A percentile compares a stretch with the other conserved stretches of the same genome.
Conservation (phyloP, 352 stramenopile genomes). For the Pythium chondricola region DNA sequence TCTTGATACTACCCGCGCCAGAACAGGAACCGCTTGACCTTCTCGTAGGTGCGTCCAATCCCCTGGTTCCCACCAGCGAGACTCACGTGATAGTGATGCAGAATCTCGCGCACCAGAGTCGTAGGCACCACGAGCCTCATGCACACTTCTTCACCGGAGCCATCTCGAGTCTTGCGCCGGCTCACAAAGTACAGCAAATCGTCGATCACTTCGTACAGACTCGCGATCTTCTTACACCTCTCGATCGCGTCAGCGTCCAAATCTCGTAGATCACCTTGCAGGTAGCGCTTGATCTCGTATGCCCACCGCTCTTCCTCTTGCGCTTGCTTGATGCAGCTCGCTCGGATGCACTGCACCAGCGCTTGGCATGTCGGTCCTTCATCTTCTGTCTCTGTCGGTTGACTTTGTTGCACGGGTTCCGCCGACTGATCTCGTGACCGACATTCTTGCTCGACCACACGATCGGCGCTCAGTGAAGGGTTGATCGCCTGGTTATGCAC, state of each 20-base stretch:
- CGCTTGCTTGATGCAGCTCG: background rate
- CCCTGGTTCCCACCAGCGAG: slow-evolving; percentile 19
- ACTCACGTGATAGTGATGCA: slow-evolving; percentile 20
- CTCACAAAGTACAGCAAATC: slow-evolving; percentile 3
- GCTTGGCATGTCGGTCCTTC: background rate
- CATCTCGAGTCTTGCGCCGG: background rate
- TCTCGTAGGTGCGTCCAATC: slow-evolving; percentile 6
- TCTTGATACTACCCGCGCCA: slow-evolving; percentile 9
- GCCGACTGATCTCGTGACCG: no score
- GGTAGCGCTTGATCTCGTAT: background rate
- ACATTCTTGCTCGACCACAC: no score
- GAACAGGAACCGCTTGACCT: slow-evolving; percentile 2
- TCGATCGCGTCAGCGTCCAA: background rate
- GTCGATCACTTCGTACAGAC: background rate
- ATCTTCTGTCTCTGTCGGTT: no score
- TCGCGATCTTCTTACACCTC: background rate
- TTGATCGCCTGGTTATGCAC: no score
- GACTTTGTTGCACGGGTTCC: no score
- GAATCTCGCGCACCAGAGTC: slow-evolving; percentile 9
- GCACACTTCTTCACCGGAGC: background rate
- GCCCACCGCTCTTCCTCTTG: slow-evolving; percentile 6
- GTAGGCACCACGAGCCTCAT: slow-evolving; percentile 9
- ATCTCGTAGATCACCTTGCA: background rate
- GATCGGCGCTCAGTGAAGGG: no score
- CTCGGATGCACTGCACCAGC: background rate